Evolutionary conservation across 2,329 filamentous ascomycete genomes (phyloP).

Genomic region (Botrytis byssoidea): DNA sequence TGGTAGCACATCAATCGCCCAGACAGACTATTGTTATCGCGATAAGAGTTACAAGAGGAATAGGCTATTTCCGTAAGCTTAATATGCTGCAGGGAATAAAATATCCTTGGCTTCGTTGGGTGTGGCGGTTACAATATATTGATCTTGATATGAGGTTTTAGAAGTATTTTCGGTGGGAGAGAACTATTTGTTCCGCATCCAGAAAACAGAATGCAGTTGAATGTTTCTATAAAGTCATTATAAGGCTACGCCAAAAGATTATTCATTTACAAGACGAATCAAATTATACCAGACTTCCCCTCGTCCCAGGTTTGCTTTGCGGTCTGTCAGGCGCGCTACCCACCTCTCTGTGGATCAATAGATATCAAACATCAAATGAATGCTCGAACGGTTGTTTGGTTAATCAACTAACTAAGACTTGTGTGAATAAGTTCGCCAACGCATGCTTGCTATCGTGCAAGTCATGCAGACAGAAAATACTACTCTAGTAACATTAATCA

Average conservation of each 20-base stretch:
- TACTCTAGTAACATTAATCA: neutral
- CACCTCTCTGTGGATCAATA: neutral
- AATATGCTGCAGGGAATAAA: neutral
- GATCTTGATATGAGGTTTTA: neutral
- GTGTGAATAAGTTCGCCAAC: neutral
- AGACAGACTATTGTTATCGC: slow-evolving; percentile 4
- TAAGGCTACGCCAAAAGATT: neutral
- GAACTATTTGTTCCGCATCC: neutral
- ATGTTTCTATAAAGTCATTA: neutral
- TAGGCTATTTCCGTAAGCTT: slow-evolving; percentile 1
- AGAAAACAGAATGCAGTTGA: neutral
- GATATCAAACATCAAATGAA: neutral
- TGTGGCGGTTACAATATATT: neutral
- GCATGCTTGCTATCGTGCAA: slow-evolving; percentile 4
- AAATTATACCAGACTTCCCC: neutral
- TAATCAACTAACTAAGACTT: neutral
- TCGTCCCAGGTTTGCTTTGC: neutral
- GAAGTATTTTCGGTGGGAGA: neutral
- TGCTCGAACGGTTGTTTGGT: neutral
- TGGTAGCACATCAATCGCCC: neutral
- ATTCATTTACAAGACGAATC: neutral
- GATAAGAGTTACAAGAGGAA: slow-evolving; percentile 1
- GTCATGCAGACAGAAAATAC: neutral
- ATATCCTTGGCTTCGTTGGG: neutral
- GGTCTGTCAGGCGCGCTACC: neutral